Conservation (phyloP, 345 rosid species). For the Citrus mangshanensis region DNA sequence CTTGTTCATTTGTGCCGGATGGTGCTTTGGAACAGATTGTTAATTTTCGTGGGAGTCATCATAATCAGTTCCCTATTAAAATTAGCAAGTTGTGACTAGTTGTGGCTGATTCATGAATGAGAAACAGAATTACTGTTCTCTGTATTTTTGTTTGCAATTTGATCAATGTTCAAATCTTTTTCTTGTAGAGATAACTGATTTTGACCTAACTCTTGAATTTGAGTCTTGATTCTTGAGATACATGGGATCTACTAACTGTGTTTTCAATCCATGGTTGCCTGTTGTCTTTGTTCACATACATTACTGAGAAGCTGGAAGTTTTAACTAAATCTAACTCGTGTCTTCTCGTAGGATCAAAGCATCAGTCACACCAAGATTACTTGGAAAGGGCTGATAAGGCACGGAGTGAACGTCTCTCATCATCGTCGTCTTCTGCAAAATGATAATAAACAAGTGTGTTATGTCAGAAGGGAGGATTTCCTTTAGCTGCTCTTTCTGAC, state of each 20-base stretch:
- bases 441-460: slow-evolving; percentile 18
- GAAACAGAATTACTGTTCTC: background rate
- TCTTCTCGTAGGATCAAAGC: slow-evolving; percentile 63
- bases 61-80: background rate
- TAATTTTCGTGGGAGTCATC: background rate
- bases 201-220: background rate
- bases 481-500: slow-evolving; percentile 3
- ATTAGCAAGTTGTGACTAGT: background rate
- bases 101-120: background rate
- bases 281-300: background rate
- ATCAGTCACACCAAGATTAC: slow-evolving; percentile 93
- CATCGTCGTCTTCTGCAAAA: slow-evolving; percentile 40
- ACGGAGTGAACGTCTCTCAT: slow-evolving; percentile 70
- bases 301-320: background rate
- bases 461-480: slow-evolving; percentile 12
- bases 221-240: background rate
- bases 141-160: background rate
- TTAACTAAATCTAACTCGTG: slow-evolving; percentile 2
- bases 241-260: background rate
- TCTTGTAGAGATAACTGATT: background rate
- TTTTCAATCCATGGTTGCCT: background rate
- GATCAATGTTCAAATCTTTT: background rate
- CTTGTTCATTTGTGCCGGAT: background rate
- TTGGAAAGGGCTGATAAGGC: slow-evolving; percentile 94
- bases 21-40: background rate